Evolutionary conservation across 225 moss, liverwort and hornwort species (phyloP), one percentile per base, ranked within the genome.

Genomic region (Pseudisothecium myosuroides): DNA sequence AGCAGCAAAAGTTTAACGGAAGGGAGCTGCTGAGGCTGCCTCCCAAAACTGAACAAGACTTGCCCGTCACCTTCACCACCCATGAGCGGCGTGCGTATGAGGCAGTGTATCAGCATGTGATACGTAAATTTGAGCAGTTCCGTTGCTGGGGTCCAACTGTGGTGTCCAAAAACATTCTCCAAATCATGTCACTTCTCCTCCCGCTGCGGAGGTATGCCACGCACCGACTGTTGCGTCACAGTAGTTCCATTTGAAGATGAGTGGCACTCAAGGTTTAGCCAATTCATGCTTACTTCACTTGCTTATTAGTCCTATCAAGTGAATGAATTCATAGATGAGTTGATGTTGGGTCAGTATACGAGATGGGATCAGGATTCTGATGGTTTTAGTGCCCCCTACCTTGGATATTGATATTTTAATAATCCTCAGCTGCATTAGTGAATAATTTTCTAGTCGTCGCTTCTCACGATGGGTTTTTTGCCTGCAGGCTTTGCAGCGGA

Each of bases 121-220:
- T 98, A n/a, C 94, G 95, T 85, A 97, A 96, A 94, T 98, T 98
- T 94, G 98, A 98, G 94, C 97, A 98, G 88, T 98, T 98, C 77
- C 97, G 98, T 68, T 98, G 97, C 95, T 98, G 98, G 98, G 98
- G 98, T 80, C 98, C 98, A 85, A 98, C 98, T 87, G 98, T 98
- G 87, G 97, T 98, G 92, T 97, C 97, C 96, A 98, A 98, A 93
- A 98, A 98, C 89, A 98, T 98, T 89, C 98, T 98, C 75, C 98
- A 98, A 91, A 98, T 98, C 93, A 98, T 98, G 98, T 98, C 98
- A 88, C 98, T 98, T 89, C 98, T 98, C 89, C 98, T 98, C 90
- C 98, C 98, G 88, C 89, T 98, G 75, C 93, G 98, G 90, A 95
- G 98, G 98, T 98, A 96, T 89, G 95, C 88, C 65, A 83, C 89